Conservation (phyloP, 2,329 filamentous ascomycete species). For the Rutstroemia sp. region DNA sequence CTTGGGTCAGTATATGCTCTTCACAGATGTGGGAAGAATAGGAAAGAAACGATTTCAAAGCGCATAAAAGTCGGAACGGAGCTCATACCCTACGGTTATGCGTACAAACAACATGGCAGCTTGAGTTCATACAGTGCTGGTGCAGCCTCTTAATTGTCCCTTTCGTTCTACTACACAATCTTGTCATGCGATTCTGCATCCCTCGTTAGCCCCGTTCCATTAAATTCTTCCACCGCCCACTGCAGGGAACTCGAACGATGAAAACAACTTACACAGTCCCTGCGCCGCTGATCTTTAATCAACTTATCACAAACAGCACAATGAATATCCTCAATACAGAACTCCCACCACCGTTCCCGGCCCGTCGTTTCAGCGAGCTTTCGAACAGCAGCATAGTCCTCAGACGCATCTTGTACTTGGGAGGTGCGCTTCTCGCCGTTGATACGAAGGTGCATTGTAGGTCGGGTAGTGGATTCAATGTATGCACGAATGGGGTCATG, state of each 20-base stretch:
- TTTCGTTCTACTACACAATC: not conserved
- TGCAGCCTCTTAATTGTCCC: slow-evolving; percentile 1
- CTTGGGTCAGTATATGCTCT: not conserved
- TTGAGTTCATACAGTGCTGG: slow-evolving; percentile 5
- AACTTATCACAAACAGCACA: not conserved
- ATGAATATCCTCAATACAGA: slow-evolving; percentile 8
- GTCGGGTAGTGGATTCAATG: not conserved
- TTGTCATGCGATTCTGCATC: not conserved
- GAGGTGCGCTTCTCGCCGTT: not conserved
- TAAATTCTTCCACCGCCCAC: too few species aligned
- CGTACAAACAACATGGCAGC: not conserved
- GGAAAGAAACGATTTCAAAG: not conserved
- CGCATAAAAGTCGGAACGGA: not conserved
- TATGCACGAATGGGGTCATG: too few species aligned
- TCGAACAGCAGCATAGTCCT: not conserved
- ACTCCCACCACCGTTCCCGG: not conserved
- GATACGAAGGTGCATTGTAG: not conserved
- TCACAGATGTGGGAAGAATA: not conserved
- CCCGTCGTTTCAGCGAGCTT: not conserved
- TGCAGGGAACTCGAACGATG: not conserved
- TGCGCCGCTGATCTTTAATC: not conserved
- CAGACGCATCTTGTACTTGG: not conserved
- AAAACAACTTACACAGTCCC: not conserved
- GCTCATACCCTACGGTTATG: not conserved
- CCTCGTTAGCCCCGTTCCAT: not conserved